phyloP scores from a whole-genome alignment of 108 stramenopile genomes.

The Aurantiochytrium sp. region DNA sequence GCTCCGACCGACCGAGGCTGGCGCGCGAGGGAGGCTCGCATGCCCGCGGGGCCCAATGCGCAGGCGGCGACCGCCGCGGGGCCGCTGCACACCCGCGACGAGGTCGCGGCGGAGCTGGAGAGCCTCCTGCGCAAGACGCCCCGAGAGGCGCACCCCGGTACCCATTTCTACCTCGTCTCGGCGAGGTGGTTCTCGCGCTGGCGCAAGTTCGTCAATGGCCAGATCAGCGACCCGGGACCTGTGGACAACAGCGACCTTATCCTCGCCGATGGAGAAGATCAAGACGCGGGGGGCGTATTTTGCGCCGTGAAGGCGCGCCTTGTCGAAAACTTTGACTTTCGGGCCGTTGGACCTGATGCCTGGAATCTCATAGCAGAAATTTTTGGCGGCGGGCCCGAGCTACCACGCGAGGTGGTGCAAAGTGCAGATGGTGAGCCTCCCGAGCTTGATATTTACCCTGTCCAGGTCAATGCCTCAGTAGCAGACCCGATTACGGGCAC shows the following conservation, averaged over 20 bases:
- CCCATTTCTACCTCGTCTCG: neutral
- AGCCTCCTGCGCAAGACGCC: neutral
- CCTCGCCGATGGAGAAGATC: no score
- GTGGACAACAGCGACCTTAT: neutral
- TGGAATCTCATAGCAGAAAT: neutral
- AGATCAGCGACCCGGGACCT: neutral
- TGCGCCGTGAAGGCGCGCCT: neutral
- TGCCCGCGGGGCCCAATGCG: neutral
- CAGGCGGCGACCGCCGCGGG: neutral
- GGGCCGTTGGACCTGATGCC: neutral
- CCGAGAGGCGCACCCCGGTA: neutral
- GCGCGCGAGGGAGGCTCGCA: neutral
- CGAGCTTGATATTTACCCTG: neutral
- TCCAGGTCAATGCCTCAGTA: neutral
- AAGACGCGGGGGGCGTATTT: neutral
- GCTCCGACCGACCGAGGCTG: neutral
- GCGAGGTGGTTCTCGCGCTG: neutral
- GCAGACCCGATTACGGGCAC: neutral
- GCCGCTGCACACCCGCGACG: neutral
- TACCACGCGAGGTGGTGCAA: neutral
- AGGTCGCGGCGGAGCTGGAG: neutral
- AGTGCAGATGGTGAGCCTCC: neutral
- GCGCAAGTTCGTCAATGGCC: neutral
- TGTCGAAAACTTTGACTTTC: neutral
- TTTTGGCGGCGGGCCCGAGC: neutral